Percentiles rank a stretch among this genome's conserved stretches.
These are phyloP conservation scores for Suillus variegatus DNA, from an alignment of 768 basidiomycete species.

Conservation along the genomic window DNA sequence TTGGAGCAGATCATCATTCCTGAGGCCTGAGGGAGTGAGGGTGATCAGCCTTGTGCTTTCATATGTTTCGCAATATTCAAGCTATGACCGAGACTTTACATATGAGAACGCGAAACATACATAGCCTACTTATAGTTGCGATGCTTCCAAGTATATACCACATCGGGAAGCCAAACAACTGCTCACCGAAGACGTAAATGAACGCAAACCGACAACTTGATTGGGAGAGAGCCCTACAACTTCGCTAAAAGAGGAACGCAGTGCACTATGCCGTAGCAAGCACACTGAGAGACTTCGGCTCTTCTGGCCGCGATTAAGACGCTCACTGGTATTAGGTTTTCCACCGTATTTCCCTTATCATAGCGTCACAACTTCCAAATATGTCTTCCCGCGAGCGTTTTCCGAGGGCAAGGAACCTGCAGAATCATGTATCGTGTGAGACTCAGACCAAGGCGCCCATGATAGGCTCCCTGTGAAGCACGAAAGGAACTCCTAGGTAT, in stretches of 20 bases:
- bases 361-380: background rate
- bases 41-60: background rate
- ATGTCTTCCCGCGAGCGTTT: constrained; percentile 4
- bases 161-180: constrained; percentile 2
- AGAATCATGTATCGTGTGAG: background rate
- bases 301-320: constrained; percentile 2
- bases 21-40: background rate
- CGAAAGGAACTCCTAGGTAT: background rate
- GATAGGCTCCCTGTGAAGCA: background rate
- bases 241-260: background rate
- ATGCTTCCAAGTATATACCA: background rate
- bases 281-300: background rate
- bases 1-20: background rate
- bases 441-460: background rate
- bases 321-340: background rate
- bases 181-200: constrained; percentile 9
- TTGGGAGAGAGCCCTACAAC: background rate
- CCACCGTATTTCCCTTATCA: constrained; percentile 4
- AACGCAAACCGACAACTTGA: constrained; percentile 2
- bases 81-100: background rate
- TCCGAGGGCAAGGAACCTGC: background rate
- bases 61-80: background rate
- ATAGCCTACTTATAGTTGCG: background rate
- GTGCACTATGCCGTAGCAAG: background rate
- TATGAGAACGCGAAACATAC: background rate